Conservation (phyloP, 139 green algal species). For the Trebouxia sp. region DNA sequence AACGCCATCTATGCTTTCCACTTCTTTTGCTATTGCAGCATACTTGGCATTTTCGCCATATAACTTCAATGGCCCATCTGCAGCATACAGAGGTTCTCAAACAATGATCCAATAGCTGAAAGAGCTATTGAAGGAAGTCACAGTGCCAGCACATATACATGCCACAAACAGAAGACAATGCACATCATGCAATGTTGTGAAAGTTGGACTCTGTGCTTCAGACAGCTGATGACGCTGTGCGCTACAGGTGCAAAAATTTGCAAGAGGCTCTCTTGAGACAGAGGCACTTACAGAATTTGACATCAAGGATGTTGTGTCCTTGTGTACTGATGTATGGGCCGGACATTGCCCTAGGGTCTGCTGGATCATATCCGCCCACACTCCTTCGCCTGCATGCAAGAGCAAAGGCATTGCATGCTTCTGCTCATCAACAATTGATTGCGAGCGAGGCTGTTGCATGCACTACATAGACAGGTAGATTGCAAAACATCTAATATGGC, state of each 20-base stretch:
- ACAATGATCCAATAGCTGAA: neutral
- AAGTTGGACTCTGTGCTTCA: no score
- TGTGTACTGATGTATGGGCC: conserved; percentile 41
- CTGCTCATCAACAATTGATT: neutral
- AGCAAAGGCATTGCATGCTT: neutral
- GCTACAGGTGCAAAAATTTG: no score
- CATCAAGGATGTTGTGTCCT: conserved; percentile 48
- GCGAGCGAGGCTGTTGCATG: neutral
- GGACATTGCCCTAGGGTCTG: conserved; percentile 41
- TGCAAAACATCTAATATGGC: neutral
- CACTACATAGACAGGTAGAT: neutral
- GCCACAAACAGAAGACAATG: neutral
- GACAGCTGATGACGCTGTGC: no score
- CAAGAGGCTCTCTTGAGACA: no score
- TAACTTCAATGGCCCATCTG: conserved; percentile 64
- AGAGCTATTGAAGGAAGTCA: neutral
- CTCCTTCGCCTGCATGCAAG: conserved; percentile 21
- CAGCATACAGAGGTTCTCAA: neutral
- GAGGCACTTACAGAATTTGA: conserved; percentile 43
- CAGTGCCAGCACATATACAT: neutral
- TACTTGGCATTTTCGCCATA: conserved; percentile 57
- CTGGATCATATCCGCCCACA: conserved; percentile 13
- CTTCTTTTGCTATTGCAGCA: neutral
- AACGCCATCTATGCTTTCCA: neutral
- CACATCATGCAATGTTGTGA: neutral